Percentiles rank a stretch among this genome's conserved stretches.
Evolutionary conservation across 352 stramenopile species (phyloP).

Genomic region (Thraustotheca clavata): DNA sequence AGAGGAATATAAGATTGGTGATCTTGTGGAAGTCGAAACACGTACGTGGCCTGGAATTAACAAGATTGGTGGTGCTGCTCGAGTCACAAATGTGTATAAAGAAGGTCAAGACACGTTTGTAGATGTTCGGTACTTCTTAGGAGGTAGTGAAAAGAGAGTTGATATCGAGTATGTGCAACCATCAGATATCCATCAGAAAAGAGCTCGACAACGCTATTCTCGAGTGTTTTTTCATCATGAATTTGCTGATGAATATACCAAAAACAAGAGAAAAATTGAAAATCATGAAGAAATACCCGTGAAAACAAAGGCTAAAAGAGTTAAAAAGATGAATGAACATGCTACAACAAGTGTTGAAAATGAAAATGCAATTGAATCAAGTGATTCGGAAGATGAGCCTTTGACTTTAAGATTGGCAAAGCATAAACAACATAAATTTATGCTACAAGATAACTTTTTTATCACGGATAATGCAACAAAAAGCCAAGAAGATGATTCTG

Average conservation of each 20-base stretch:
- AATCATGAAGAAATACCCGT: neutral
- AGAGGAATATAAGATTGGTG: constrained; percentile 31
- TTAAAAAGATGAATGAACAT: neutral
- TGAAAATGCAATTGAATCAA: no score
- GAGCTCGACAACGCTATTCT: constrained; percentile 24
- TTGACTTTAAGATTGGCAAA: no score
- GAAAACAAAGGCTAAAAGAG: neutral
- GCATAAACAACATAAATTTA: no score
- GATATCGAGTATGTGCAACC: constrained; percentile 55
- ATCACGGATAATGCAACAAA: no score
- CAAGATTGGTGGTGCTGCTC: constrained; percentile 63
- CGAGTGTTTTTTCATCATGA: constrained; percentile 31
- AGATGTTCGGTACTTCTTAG: constrained; percentile 74
- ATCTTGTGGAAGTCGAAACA: constrained; percentile 48
- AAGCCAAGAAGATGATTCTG: no score
- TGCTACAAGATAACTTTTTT: no score
- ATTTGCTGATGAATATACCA: constrained; percentile 35
- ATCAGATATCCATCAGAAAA: constrained; percentile 34
- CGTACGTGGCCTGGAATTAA: constrained; percentile 85
- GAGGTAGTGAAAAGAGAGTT: constrained; percentile 66
- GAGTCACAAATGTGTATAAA: constrained; percentile 37
- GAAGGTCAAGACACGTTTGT: constrained; percentile 42
- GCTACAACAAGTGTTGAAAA: no score
- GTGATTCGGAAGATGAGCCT: no score
- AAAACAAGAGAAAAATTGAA: neutral